Conservation (phyloP, 345 rosid species). For the Durio zibethinus region DNA sequence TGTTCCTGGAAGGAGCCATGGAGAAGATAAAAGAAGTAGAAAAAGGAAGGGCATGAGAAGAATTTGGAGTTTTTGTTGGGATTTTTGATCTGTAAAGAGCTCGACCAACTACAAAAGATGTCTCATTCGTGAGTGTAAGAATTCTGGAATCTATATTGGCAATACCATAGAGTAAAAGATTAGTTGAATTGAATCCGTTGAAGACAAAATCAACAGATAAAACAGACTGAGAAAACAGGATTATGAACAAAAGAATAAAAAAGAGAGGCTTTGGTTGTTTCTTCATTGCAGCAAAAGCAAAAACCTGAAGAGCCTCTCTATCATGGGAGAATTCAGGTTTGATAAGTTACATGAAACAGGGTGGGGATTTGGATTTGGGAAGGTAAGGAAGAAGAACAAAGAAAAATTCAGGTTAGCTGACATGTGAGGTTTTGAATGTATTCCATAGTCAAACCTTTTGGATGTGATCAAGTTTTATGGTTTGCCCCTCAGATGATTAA, state of each 20-base stretch:
- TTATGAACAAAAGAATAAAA: background rate
- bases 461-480: background rate
- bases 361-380: background rate
- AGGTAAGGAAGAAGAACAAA: background rate
- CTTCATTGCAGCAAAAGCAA: constrained; percentile 24
- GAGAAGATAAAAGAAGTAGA: constrained; percentile 77
- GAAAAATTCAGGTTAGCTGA: background rate
- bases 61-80: constrained; percentile 29
- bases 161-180: constrained; percentile 38
- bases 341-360: background rate
- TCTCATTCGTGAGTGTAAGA: constrained; percentile 57
- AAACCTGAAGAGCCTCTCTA: background rate
- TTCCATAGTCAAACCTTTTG: background rate
- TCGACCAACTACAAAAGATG: constrained; percentile 50
- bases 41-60: constrained; percentile 43
- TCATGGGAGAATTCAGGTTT: background rate
- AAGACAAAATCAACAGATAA: constrained; percentile 55
- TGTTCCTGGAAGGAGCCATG: constrained; percentile 46
- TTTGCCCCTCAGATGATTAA: background rate
- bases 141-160: constrained; percentile 50
- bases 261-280: constrained; percentile 8
- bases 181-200: constrained; percentile 59
- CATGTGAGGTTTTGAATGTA: background rate
- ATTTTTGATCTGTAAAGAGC: constrained; percentile 57
- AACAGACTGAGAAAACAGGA: constrained; percentile 18